These are phyloP conservation scores for Polygonum maritimum DNA, from an alignment of 148 eudicot species.

Conservation along the genomic window DNA sequence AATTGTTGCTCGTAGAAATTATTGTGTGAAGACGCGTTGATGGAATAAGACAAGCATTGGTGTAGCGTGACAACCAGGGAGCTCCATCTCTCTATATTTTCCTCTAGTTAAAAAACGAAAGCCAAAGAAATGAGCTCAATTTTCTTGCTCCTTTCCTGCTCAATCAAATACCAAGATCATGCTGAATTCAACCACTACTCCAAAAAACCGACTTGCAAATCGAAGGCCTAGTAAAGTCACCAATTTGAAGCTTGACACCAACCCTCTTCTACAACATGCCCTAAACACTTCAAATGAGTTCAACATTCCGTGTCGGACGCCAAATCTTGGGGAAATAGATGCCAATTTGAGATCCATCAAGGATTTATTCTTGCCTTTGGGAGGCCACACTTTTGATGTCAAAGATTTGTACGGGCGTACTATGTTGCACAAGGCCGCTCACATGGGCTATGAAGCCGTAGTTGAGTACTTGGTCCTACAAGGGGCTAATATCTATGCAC, in stretches of 20 bases:
- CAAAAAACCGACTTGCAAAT: not conserved
- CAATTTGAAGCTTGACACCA: not conserved
- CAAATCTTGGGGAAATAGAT: not conserved
- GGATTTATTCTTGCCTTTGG: not conserved
- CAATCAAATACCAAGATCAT: not conserved
- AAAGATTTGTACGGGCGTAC: not conserved
- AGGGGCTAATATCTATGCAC: not conserved
- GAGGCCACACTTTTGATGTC: not conserved
- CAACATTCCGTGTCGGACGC: not conserved
- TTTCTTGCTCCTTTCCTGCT: not conserved
- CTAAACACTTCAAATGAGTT: not conserved
- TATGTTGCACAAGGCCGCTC: not conserved
- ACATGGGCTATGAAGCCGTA: not conserved
- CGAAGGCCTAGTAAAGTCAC: not conserved
- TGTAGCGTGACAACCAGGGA: too few species aligned
- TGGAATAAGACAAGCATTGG: too few species aligned
- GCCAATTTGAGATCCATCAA: conserved; percentile 2
- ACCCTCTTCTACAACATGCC: not conserved
- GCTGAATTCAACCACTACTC: not conserved
- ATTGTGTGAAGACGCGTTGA: too few species aligned
- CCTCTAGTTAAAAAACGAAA: too few species aligned
- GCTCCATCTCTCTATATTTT: too few species aligned
- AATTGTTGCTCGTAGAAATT: too few species aligned
- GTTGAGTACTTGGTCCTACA: not conserved
- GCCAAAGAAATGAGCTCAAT: not conserved